Evolutionary conservation across 129 eudicot species (phyloP), one percentile per base, ranked within the genome.

Genomic region (Flaveria bidentis): DNA sequence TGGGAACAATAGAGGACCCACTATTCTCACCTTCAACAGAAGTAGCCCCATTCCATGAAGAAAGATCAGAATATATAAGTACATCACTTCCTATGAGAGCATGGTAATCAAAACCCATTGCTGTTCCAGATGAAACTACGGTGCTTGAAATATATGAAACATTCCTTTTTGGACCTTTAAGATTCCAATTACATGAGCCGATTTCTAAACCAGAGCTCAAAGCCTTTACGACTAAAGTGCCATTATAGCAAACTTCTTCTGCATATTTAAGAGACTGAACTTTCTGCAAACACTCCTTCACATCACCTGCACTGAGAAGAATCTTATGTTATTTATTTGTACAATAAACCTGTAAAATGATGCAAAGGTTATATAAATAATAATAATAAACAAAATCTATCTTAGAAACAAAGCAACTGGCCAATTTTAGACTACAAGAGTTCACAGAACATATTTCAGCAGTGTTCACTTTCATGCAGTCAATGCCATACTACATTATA

Each of bases 151-250:
- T 62, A 77, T 81, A 84, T 12, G 83, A 73, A 67, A 86, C 69
- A 57, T 79, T 82, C 67, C 81, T 81, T 74, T 86, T 87, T n/a
- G 97, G 97, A 61, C 87, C 30, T 39, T 45, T 78, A 60, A 93
- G 76, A 69, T 72, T 78, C 98, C 98, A 93, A 82, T 93, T 93
- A 75, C 88, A 88, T 61, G 97, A 60, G 60, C 98, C 97, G 56
- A 93, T 85, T 71, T 88, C 98, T 56, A 90, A 82, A 74, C 98
- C 98, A 64, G 98, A 93, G 80, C 93, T 88, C 73, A 85, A 87
- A 56, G 96, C 96, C 81, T 84, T 85, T 33, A 93, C 67, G 11
- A 84, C 30, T 75, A 93, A 78, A n/a, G 72, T 82, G 25, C 97
- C 98, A 78, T 87, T 90, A 81, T 91, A 88, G 82, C 91, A 93